These are phyloP conservation scores for Candida dajiaensis DNA, from an alignment of 805 yeast genomes.

Conservation along the genomic window DNA sequence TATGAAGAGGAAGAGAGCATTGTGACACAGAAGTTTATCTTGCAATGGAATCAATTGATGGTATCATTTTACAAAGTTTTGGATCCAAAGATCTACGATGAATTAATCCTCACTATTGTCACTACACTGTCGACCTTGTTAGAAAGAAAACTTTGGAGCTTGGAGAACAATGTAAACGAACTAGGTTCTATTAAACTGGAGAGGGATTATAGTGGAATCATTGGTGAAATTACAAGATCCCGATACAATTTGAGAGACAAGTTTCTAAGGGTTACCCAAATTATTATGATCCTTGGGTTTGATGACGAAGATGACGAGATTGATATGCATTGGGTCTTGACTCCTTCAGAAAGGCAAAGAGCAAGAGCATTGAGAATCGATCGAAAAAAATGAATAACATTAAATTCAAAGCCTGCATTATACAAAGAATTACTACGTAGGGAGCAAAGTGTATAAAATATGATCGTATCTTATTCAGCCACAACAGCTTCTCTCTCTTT, in stretches of 20 bases:
- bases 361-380: constrained; percentile 53
- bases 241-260: constrained; percentile 71
- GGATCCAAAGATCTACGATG: constrained; percentile 45
- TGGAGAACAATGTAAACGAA: constrained; percentile 68
- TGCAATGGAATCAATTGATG: constrained; percentile 59
- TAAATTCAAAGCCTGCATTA: neutral
- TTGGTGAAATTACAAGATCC: constrained; percentile 66
- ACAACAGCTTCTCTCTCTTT: neutral
- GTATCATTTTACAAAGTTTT: constrained; percentile 59
- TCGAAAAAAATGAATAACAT: constrained; percentile 16
- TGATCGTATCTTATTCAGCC: neutral
- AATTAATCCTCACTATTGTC: constrained; percentile 45
- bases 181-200: constrained; percentile 81
- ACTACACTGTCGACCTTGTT: constrained; percentile 47
- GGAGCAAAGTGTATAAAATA: neutral
- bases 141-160: constrained; percentile 62
- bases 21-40: constrained; percentile 44
- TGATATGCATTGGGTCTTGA: constrained; percentile 63
- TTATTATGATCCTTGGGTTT: constrained; percentile 74
- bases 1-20: constrained; percentile 31
- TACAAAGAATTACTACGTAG: neutral
- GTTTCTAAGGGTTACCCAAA: constrained; percentile 77
- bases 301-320: constrained; percentile 62
- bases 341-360: constrained; percentile 65
- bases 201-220: constrained; percentile 68